Conservation (phyloP, 2,329 filamentous ascomycete species). For the Aspergillus tanneri region DNA sequence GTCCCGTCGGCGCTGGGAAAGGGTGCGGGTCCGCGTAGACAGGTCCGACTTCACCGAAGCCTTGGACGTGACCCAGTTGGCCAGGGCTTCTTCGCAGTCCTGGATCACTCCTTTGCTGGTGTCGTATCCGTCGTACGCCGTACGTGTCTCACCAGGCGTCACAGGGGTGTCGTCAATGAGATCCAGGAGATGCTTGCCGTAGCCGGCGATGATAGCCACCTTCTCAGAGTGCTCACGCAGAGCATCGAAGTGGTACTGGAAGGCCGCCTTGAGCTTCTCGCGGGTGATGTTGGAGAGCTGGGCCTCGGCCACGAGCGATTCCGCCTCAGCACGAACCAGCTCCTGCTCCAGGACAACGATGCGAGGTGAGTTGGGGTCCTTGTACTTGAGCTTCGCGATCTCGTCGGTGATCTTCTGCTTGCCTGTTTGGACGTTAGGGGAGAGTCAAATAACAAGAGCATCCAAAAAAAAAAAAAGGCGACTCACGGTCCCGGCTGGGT, state of each 20-base stretch:
- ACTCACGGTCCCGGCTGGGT: constrained; percentile 90
- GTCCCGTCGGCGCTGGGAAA: constrained; percentile 79
- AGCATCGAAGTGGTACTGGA: constrained; percentile 97
- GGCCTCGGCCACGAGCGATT: constrained; percentile 97
- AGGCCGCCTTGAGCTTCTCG: constrained; percentile 98
- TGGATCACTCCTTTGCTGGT: constrained; percentile 98
- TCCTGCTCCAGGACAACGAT: constrained; percentile 98
- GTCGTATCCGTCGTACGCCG: constrained; percentile 96
- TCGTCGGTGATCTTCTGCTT: constrained; percentile 99
- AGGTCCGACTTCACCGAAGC: constrained; percentile 85
- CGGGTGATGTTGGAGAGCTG: constrained; percentile 99
- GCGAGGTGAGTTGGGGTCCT: constrained; percentile 96
- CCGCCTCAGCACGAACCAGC: constrained; percentile 94
- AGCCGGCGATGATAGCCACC: constrained; percentile 94
- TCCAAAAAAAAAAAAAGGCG: not conserved
- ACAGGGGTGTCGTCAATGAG: constrained; percentile 95
- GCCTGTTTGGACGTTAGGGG: constrained; percentile 52
- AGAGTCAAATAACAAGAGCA: not conserved
- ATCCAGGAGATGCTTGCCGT: constrained; percentile 96
- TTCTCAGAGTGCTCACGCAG: constrained; percentile 98
- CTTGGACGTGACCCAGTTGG: constrained; percentile 92
- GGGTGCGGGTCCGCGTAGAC: constrained; percentile 79
- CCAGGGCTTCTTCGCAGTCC: constrained; percentile 95
- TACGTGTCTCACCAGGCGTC: constrained; percentile 91
- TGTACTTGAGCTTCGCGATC: constrained; percentile 98